phyloP scores from a whole-genome alignment of 2,329 filamentous ascomycete species.

The Ceratocystis lukuohia region DNA sequence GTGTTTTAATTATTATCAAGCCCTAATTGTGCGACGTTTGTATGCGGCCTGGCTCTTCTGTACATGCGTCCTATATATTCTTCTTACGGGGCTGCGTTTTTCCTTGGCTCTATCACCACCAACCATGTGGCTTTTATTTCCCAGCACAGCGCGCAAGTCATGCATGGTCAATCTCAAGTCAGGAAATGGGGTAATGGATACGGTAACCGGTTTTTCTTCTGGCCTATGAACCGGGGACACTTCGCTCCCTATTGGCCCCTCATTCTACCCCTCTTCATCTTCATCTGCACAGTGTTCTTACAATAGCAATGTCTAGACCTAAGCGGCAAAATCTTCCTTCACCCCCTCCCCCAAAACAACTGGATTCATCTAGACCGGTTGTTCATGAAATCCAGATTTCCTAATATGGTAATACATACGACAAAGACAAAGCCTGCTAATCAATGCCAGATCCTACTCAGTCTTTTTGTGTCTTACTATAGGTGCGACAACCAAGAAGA shows the following conservation, averaged over 20 bases:
- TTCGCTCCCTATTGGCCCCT: background rate
- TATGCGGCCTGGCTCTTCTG: background rate
- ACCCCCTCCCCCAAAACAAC: background rate
- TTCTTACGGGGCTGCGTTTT: background rate
- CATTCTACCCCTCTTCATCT: background rate
- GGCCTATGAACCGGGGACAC: background rate
- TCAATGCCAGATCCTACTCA: background rate
- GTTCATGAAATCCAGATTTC: background rate
- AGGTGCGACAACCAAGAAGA: background rate
- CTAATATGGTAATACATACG: background rate
- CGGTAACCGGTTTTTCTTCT: background rate
- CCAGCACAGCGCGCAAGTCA: background rate
- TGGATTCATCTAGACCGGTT: background rate
- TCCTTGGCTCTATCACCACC: no score
- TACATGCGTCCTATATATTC: background rate
- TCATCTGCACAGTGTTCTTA: background rate
- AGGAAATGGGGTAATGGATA: background rate
- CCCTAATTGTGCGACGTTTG: constrained; percentile 1
- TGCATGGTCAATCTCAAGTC: background rate
- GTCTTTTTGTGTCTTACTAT: background rate
- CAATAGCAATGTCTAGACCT: background rate
- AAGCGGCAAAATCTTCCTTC: background rate
- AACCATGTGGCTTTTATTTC: background rate
- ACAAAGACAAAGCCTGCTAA: background rate
- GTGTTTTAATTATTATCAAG: background rate